A percentile compares a stretch with the other conserved stretches of the same genome.
These are phyloP conservation scores for Penicillium paradoxum DNA, from an alignment of 495 filamentous ascomycete species.

Conservation along the genomic window DNA sequence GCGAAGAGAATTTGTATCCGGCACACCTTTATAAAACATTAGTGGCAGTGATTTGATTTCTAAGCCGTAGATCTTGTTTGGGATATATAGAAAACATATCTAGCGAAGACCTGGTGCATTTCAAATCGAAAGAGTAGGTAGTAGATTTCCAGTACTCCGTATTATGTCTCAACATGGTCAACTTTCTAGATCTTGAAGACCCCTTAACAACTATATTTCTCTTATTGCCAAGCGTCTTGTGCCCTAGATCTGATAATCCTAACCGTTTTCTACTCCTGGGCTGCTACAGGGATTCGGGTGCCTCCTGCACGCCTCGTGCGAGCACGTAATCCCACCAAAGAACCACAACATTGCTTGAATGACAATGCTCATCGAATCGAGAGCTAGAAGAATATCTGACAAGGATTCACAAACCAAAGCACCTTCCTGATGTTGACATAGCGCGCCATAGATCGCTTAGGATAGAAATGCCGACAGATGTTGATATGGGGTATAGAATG, in stretches of 20 bases:
- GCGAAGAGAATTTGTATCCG: too few relatives aligned
- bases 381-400: background rate
- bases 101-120: too few relatives aligned
- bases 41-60: too few relatives aligned
- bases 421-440: conserved; percentile 15
- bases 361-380: background rate
- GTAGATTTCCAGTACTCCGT: too few relatives aligned
- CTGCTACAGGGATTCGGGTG: background rate
- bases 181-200: background rate
- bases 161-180: background rate
- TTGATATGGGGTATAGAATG: background rate
- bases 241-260: background rate
- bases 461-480: background rate
- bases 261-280: background rate
- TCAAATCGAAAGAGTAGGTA: background rate
- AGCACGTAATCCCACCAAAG: conserved; percentile 35
- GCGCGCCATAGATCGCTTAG: conserved; percentile 4
- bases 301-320: conserved; percentile 22
- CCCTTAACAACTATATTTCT: background rate
- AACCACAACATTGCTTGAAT: conserved; percentile 26
- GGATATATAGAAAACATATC: too few relatives aligned
- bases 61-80: too few relatives aligned
- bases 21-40: too few relatives aligned
- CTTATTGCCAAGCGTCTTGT: background rate
- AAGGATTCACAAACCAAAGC: background rate